A percentile compares a stretch with the other conserved stretches of the same genome.
phyloP scores from a whole-genome alignment of 2,329 filamentous ascomycete genomes.

The Diaporthe batatas region DNA sequence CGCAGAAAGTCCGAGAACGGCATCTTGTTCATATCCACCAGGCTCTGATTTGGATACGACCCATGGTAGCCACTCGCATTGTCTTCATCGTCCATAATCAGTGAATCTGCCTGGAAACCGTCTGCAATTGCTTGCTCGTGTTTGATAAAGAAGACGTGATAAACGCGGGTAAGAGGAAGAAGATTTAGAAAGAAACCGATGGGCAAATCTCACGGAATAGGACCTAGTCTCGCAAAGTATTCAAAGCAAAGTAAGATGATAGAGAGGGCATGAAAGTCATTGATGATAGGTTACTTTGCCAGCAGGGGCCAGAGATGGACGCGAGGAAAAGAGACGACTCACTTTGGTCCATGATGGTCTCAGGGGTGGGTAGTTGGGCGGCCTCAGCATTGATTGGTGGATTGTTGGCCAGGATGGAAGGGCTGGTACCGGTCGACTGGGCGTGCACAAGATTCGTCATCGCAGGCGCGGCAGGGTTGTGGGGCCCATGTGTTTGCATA shows the following conservation, averaged over 20 bases:
- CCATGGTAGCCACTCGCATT: constrained; percentile 43
- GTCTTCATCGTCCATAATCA: constrained; percentile 39
- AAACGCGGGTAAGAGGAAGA: background rate
- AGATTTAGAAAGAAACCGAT: background rate
- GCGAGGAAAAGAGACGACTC: constrained; percentile 36
- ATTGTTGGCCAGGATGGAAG: constrained; percentile 47
- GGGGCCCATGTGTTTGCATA: constrained; percentile 28
- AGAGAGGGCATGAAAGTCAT: background rate
- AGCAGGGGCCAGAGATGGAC: constrained; percentile 1
- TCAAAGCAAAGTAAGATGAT: background rate
- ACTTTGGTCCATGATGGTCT: constrained; percentile 51
- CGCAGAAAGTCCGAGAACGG: constrained; percentile 66
- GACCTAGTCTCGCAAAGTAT: background rate
- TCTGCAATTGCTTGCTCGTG: background rate
- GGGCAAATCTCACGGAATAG: too few relatives aligned
- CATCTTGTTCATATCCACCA: constrained; percentile 52
- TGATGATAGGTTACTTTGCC: background rate
- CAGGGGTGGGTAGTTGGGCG: constrained; percentile 53
- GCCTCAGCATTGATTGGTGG: constrained; percentile 49
- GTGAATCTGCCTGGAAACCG: background rate
- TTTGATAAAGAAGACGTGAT: background rate
- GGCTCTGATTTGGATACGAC: constrained; percentile 39
- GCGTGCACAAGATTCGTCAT: constrained; percentile 45
- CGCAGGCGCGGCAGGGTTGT: constrained; percentile 37
- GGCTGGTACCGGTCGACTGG: constrained; percentile 47